Percentiles rank a stretch among this genome's conserved stretches.
phyloP scores from a whole-genome alignment of 1,139 yeast species.

The Lodderomyces margitis region DNA sequence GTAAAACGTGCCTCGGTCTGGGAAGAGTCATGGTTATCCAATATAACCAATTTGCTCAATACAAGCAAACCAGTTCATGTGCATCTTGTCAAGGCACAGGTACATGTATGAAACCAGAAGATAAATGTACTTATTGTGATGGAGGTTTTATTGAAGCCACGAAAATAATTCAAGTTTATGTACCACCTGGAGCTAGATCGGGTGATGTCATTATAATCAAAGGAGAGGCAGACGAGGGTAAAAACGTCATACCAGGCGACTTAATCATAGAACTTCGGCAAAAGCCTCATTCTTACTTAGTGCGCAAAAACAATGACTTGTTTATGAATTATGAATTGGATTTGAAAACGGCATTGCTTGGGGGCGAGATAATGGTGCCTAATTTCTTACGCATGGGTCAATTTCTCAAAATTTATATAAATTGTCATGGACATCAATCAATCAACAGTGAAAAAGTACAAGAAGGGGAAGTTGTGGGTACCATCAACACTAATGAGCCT shows the following conservation, averaged over 20 bases:
- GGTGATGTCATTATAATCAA: constrained; percentile 52
- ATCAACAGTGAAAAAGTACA: constrained; percentile 29
- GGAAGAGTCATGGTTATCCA: constrained; percentile 36
- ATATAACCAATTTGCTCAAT: constrained; percentile 32
- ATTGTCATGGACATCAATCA: constrained; percentile 34
- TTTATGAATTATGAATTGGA: constrained; percentile 47
- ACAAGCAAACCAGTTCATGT: constrained; percentile 37
- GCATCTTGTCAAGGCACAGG: constrained; percentile 39
- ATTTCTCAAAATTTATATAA: constrained; percentile 36
- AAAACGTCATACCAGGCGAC: constrained; percentile 62
- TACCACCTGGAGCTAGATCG: constrained; percentile 52
- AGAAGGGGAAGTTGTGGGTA: constrained; percentile 48
- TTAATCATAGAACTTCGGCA: constrained; percentile 49
- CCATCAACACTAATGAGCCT: constrained; percentile 44
- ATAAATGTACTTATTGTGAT: constrained; percentile 31
- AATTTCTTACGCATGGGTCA: constrained; percentile 47
- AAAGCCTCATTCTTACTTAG: constrained; percentile 37
- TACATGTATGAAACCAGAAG: constrained; percentile 20
- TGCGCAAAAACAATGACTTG: constrained; percentile 50
- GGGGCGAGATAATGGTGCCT: constrained; percentile 46
- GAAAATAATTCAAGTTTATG: constrained; percentile 49
- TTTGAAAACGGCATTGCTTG: constrained; percentile 52
- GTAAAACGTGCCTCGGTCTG: constrained; percentile 37
- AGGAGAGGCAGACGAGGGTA: constrained; percentile 66
- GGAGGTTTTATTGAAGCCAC: constrained; percentile 42